Base-by-base conservation (phyloP, 495 filamentous ascomycete genomes). In the Choiromyces venosus region DNA sequence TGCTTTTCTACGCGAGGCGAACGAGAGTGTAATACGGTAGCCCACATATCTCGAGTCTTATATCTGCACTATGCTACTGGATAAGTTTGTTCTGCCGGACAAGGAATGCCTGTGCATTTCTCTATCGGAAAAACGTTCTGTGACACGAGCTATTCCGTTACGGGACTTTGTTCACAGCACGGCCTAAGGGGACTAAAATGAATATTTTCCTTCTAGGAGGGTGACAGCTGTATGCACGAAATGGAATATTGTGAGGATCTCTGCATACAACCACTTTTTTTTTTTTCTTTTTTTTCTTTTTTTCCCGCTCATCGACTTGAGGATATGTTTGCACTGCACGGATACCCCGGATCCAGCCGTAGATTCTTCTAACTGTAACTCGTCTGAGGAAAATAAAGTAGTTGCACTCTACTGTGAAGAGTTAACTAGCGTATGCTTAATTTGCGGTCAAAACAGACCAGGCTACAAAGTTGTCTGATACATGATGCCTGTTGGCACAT, bases 271-370 rank as follows among this genome's bases (percentile, higher is more conserved):
- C 40, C 18, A 21, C 46, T 52, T 9, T 18, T 1, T 44, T 19
- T 21, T 44, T 19, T 44, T 21, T 19, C 5, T 44, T 21, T 44
- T 4, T 6, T 19, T 44, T 19, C 4, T 5, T 44, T 44, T 0
- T 52, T n/a, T 25, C 25, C 6, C 7, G 0, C 19, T 25, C 8
- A 10, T 52, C 4, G 7, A 14, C n/a, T n/a, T 1, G 3, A n/a
- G n/a, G 21, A 52, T n/a, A 4, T 21, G n/a, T 29, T 56, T 25
- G 1, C 10, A 4, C 52, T 4, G 10, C 52, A 56, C 52, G 52
- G 52, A 56, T 56, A 56, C 52, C 52, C 52, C 52, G n/a, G 52
- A 29, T 56, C 14, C 52, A 56, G n/a, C n/a, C 52, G n/a, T 52
- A 52, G 46, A n/a, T 25, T 52, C 5, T 19, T 19, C 42, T n/a